Conservation (phyloP, 2,329 filamentous ascomycete species). For the Penicillium sp. region DNA sequence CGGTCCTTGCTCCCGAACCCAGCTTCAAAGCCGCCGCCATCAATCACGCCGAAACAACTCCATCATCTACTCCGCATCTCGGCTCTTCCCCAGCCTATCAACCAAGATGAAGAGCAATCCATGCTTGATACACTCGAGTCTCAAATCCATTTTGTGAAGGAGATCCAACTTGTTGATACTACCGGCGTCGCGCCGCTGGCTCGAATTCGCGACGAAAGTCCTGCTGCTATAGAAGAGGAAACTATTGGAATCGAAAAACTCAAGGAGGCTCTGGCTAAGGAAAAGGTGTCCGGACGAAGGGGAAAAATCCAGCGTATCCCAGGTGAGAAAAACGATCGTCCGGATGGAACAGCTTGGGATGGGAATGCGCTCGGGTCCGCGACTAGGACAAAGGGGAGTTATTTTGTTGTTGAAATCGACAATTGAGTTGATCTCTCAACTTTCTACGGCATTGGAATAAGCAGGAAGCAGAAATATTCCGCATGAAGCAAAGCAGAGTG, state of each 20-base stretch:
- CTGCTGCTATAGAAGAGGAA: conserved; percentile 38
- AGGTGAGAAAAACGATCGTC: conserved; percentile 28
- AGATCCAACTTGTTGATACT: conserved; percentile 78
- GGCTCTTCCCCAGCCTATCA: conserved; percentile 72
- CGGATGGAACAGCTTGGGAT: conserved; percentile 54
- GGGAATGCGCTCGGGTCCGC: conserved; percentile 72
- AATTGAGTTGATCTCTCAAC: not conserved
- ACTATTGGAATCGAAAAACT: conserved; percentile 41
- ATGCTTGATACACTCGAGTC: conserved; percentile 74
- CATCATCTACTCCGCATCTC: conserved; percentile 85
- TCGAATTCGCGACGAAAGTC: conserved; percentile 72
- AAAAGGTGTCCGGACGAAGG: conserved; percentile 42
- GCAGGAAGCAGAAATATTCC: not conserved
- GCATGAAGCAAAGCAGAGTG: not conserved
- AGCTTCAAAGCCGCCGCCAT: conserved; percentile 27
- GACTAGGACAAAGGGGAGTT: conserved; percentile 64
- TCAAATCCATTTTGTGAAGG: conserved; percentile 86
- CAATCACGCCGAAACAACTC: conserved; percentile 65
- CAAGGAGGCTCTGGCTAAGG: conserved; percentile 39
- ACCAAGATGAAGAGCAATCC: conserved; percentile 59
- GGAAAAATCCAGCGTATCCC: conserved; percentile 48
- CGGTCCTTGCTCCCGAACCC: conserved; percentile 63
- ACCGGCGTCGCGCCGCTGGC: conserved; percentile 68
- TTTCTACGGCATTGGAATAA: not conserved
- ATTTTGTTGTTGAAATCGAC: conserved; percentile 67